Evolutionary conservation across 371 early-diverging fungal genomes (phyloP), one percentile per base, ranked within the genome.

Genomic region (Mucor piriformis): DNA sequence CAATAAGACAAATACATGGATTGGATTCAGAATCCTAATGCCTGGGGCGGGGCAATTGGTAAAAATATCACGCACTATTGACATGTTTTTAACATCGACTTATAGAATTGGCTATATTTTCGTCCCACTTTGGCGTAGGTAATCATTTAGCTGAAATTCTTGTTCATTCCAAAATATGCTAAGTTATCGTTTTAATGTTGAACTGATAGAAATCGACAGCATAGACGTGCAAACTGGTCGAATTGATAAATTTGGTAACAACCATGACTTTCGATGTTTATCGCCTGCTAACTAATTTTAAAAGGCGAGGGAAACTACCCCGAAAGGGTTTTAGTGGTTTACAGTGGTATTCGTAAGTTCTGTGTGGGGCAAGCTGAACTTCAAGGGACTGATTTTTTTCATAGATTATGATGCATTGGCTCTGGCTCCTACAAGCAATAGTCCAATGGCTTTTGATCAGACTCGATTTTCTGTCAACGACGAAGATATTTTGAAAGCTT

Each of bases 31-130:
- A 74, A 66, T 35, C 57, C 69, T 23, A 71, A 69, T 46, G 73
- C 83, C 23, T 86, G 86, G 86, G 86, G 86, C 50, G 86, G 86
- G 2, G 86, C 84, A 11, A 85, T 85, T 38, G 86, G 86, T 83
- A 78, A 59, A 34, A 1, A 32, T 27, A 53, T 2, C 0, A 29
- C 38, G 18, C 8, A 67, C 0, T 35, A 15, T 37, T 37, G 6
- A 12, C 6, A 37, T 37, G 3, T 4, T 10, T 37, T 12, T 13
- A 37, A 37, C 37, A 47, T 33, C 44, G 24, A 35, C 52, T 11
- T 21, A 40, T 57, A 83, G 86, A 86, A 46, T 52, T 86, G 6
- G 67, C 84, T 20, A 79, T 86, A 2, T 77, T 86, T 33, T 82
- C 86, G 13, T 64, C 73, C 6, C 56, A 82, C 56, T 84, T 78